phyloP scores from a whole-genome alignment of 441 rosid genomes.

The Capsella rubella region DNA sequence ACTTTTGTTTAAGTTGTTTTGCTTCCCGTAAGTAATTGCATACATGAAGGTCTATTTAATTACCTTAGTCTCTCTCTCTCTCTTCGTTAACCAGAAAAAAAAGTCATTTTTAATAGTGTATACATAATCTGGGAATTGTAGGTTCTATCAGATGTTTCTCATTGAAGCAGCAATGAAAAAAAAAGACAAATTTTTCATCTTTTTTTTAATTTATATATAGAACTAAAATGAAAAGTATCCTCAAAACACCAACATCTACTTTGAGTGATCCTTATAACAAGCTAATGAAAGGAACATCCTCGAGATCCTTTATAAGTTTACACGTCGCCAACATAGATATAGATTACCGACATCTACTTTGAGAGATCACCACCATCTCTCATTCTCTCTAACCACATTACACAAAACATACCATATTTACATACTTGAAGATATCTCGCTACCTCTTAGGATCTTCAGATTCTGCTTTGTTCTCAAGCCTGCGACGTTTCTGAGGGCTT shows the following conservation, averaged over 20 bases:
- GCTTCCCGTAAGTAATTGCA: background rate
- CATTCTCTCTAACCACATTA: slow-evolving; percentile 4
- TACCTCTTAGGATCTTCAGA: slow-evolving; percentile 47
- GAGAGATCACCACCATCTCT: slow-evolving; percentile 8
- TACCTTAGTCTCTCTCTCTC: slow-evolving; percentile 13
- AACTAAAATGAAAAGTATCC: background rate
- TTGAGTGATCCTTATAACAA: background rate
- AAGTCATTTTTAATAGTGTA: too few species aligned
- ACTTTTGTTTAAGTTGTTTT: background rate
- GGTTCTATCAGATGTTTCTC: background rate
- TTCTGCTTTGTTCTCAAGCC: slow-evolving; percentile 47
- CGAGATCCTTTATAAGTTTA: slow-evolving; percentile 17
- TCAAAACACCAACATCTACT: slow-evolving; percentile 24
- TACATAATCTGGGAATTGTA: background rate
- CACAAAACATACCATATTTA: slow-evolving; percentile 27
- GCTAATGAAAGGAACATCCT: slow-evolving; percentile 4
- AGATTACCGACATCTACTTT: slow-evolving; percentile 35
- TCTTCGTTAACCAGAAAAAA: slow-evolving; percentile 3
- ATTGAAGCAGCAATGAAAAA: background rate
- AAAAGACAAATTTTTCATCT: background rate
- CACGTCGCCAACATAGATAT: slow-evolving; percentile 25
- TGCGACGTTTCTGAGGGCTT: slow-evolving; percentile 52
- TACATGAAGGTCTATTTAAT: slow-evolving; percentile 4
- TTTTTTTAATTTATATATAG: background rate
- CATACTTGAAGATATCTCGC: slow-evolving; percentile 23